These are phyloP conservation scores for Scleroderma citrinum DNA, from an alignment of 768 basidiomycete genomes.

Conservation along the genomic window DNA sequence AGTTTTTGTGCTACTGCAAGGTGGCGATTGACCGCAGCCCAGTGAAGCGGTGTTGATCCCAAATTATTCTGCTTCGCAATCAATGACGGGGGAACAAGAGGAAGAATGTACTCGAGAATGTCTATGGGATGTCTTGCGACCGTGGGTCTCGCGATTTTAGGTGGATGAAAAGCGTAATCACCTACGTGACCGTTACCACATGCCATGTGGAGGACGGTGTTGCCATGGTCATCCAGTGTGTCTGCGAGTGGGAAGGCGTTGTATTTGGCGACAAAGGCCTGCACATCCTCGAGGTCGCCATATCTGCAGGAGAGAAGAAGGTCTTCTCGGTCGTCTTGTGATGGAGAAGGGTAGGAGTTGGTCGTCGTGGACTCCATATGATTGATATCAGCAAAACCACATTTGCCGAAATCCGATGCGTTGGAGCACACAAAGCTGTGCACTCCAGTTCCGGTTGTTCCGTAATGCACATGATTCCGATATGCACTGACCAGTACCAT, in stretches of 20 bases:
- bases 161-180: slow-evolving; percentile 29
- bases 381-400: no score
- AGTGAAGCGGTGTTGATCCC: slow-evolving; percentile 83
- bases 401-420: background rate
- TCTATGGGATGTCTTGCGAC: slow-evolving; percentile 54
- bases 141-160: slow-evolving; percentile 26
- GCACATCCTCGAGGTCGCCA: slow-evolving; percentile 78
- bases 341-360: slow-evolving; percentile 16
- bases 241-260: slow-evolving; percentile 42
- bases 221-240: slow-evolving; percentile 70
- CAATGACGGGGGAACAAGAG: slow-evolving; percentile 47
- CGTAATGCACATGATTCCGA: no score
- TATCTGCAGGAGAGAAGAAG: slow-evolving; percentile 81
- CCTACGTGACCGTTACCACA: slow-evolving; percentile 87
- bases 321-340: slow-evolving; percentile 59
- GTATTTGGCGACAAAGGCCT: slow-evolving; percentile 56
- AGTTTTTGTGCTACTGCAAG: slow-evolving; percentile 55
- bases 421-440: no score
- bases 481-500: no score
- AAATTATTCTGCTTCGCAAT: slow-evolving; percentile 60
- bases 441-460: no score
- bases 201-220: slow-evolving; percentile 80
- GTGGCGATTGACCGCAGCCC: slow-evolving; percentile 85
- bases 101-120: slow-evolving; percentile 67
- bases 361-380: background rate